These are phyloP conservation scores for Lepraria neglecta DNA, from an alignment of 495 filamentous ascomycete species.

Conservation along the genomic window DNA sequence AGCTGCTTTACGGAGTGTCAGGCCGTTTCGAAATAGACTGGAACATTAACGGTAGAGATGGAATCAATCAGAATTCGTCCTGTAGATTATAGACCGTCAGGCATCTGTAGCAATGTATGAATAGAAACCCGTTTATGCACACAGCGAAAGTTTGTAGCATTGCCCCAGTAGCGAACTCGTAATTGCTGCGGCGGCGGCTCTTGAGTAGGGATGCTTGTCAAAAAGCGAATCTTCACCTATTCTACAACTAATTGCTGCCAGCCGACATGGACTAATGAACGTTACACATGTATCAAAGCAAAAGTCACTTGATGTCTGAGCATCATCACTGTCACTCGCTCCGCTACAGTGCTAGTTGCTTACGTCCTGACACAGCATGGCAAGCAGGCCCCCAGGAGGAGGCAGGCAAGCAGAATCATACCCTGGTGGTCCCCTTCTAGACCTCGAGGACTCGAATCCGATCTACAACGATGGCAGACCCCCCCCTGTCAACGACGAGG, in stretches of 20 bases:
- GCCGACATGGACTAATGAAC: not conserved
- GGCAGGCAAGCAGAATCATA: conserved; percentile 53
- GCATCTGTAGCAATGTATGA: too few relatives aligned
- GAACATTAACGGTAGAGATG: not conserved
- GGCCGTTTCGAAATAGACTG: not conserved
- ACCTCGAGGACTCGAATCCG: conserved; percentile 63
- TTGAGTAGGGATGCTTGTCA: not conserved
- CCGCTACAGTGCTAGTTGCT: not conserved
- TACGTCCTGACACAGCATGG: conserved; percentile 41
- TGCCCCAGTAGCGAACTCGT: not conserved
- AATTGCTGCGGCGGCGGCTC: conserved; percentile 1
- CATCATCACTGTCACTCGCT: conserved; percentile 3
- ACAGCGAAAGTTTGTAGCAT: not conserved
- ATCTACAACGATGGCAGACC: conserved; percentile 65
- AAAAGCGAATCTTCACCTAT: not conserved
- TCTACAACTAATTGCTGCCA: not conserved
- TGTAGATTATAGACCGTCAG: not conserved
- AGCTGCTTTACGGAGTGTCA: not conserved
- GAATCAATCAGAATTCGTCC: not conserved
- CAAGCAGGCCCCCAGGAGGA: conserved; percentile 61
- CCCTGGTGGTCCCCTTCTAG: conserved; percentile 63
- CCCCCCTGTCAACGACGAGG: conserved; percentile 69
- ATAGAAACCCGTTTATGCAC: not conserved
- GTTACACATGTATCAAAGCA: conserved; percentile 14
- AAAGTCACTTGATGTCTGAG: conserved; percentile 13